phyloP scores from a whole-genome alignment of 768 basidiomycete species.

The Lactifluus rugatus region DNA sequence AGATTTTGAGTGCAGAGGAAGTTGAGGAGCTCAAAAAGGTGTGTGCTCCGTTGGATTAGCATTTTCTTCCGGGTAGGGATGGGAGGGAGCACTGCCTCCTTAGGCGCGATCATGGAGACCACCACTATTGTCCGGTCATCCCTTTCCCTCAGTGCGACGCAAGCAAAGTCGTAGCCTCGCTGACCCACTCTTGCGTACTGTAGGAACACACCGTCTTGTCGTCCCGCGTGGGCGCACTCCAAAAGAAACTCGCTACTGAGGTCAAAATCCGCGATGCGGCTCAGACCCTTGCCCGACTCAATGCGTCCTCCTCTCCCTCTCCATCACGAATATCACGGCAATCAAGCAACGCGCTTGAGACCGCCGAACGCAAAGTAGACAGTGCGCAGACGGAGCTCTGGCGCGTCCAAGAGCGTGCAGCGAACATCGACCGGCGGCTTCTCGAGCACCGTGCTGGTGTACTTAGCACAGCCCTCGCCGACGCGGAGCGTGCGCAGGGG shows the following conservation, averaged over 20 bases:
- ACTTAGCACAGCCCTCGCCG: constrained; percentile 51
- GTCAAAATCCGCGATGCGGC: constrained; percentile 86
- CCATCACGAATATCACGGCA: constrained; percentile 52
- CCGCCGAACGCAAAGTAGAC: constrained; percentile 66
- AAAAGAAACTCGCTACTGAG: constrained; percentile 69
- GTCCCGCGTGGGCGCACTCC: constrained; percentile 53
- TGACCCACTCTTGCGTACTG: constrained; percentile 15
- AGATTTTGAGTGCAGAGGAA: constrained; percentile 65
- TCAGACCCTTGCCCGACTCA: constrained; percentile 59
- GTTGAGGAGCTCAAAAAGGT: constrained; percentile 67
- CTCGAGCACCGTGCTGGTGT: constrained; percentile 81
- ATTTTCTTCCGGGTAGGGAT: neutral
- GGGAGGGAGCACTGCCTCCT: neutral
- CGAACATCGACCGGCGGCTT: constrained; percentile 52
- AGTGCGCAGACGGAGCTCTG: constrained; percentile 60
- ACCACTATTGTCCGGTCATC: neutral
- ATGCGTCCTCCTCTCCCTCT: constrained; percentile 30
- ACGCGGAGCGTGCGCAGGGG: constrained; percentile 21
- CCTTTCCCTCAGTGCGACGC: neutral
- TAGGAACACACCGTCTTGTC: constrained; percentile 70
- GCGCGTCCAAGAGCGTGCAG: constrained; percentile 53
- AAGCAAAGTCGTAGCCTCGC: neutral
- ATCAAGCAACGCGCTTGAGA: constrained; percentile 59
- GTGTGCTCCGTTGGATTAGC: constrained; percentile 21
- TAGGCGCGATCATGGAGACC: neutral